A percentile compares a stretch with the other conserved stretches of the same genome.
Conservation (phyloP, 768 basidiomycete genomes). For the Megacollybia marginata region DNA sequence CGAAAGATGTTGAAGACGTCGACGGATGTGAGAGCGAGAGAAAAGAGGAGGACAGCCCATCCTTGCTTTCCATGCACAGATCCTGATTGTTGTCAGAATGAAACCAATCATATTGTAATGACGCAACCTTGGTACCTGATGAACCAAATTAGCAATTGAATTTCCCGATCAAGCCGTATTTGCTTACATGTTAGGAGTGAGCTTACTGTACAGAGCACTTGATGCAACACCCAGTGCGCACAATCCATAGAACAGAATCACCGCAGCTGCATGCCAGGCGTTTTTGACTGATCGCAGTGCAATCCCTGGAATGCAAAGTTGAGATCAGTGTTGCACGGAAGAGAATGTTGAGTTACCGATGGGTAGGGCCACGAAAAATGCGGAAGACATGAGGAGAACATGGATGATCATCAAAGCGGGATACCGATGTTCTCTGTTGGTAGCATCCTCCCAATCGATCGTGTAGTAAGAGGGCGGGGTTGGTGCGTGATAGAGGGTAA, state of each 20-base stretch:
- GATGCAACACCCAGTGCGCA: conserved; percentile 57
- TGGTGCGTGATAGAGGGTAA: conserved; percentile 54
- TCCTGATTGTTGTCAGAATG: conserved; percentile 16
- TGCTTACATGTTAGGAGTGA: conserved; percentile 78
- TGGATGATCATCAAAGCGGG: conserved; percentile 72
- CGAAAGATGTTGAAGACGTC: conserved; percentile 46
- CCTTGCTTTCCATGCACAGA: conserved; percentile 58
- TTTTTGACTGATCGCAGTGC: conserved; percentile 74
- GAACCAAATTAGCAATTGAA: conserved; percentile 9
- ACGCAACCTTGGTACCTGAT: conserved; percentile 55
- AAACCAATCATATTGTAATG: not conserved
- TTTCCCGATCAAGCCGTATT: not conserved
- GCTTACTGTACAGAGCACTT: conserved; percentile 65
- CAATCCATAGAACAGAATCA: conserved; percentile 58
- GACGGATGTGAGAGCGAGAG: conserved; percentile 36
- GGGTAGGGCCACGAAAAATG: conserved; percentile 81
- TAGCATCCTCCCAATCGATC: conserved; percentile 59
- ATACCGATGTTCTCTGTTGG: conserved; percentile 37
- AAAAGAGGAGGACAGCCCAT: conserved; percentile 37
- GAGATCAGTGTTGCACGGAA: not conserved
- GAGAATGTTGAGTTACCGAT: conserved; percentile 42
- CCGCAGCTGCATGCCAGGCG: conserved; percentile 48
- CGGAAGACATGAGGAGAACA: conserved; percentile 63
- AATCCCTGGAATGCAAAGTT: conserved; percentile 54
- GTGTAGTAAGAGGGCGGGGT: conserved; percentile 81